Conservation (phyloP, 2,329 filamentous ascomycete genomes). For the Stenocarpella maydis region DNA sequence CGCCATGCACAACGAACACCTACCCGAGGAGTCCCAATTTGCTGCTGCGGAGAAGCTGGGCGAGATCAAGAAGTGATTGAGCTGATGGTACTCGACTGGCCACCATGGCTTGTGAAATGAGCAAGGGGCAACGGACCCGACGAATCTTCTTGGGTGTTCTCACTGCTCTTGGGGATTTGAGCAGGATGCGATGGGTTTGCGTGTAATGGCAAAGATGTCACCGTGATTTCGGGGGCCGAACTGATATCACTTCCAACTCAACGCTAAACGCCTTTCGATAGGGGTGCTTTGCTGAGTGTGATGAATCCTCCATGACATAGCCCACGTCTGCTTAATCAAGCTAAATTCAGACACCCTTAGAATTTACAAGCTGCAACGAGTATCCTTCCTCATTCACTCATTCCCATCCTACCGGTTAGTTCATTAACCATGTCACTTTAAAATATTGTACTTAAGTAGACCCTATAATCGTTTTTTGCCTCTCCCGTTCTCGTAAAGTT, state of each 20-base stretch:
- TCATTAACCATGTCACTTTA: too few relatives aligned
- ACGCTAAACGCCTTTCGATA: accelerated
- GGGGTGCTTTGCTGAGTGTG: neutral
- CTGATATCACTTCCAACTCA: neutral
- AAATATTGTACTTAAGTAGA: too few relatives aligned
- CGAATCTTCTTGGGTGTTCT: conserved; percentile 4
- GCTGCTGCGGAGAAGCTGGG: conserved; percentile 33
- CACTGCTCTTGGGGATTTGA: neutral
- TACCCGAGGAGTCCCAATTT: conserved; percentile 62
- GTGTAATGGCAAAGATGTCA: conserved; percentile 2
- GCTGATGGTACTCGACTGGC: neutral
- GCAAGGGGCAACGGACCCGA: neutral
- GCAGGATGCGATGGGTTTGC: neutral
- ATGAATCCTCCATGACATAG: neutral
- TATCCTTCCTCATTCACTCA: too few relatives aligned
- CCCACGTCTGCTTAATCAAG: too few relatives aligned
- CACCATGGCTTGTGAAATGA: neutral
- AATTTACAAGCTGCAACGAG: too few relatives aligned
- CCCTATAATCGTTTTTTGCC: too few relatives aligned
- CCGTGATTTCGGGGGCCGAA: neutral
- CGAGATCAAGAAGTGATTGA: conserved; percentile 30
- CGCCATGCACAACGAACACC: conserved; percentile 64
- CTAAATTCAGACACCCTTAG: too few relatives aligned
- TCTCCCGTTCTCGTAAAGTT: too few relatives aligned
- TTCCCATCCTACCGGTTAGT: too few relatives aligned